phyloP scores from a whole-genome alignment of 495 filamentous ascomycete species.

The Hypoxylon subgilvum region DNA sequence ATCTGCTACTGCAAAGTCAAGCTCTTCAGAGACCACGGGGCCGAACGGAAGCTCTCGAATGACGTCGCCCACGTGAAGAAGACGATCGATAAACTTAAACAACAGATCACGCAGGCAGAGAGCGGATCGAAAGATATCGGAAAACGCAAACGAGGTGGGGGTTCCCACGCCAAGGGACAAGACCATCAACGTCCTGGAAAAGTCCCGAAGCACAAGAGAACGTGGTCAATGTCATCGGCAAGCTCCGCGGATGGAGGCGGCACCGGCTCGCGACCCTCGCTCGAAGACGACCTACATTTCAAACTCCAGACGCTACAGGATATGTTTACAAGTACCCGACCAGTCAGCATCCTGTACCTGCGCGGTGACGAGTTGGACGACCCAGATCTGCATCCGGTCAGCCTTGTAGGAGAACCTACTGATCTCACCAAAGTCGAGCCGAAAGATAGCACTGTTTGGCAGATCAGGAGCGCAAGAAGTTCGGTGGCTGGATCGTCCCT shows the following conservation, averaged over 20 bases:
- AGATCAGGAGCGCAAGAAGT: conserved; percentile 62
- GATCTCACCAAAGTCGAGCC: conserved; percentile 64
- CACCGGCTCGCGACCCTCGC: conserved; percentile 57
- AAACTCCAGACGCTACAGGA: conserved; percentile 86
- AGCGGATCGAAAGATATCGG: conserved; percentile 86
- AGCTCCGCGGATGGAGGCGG: conserved; percentile 64
- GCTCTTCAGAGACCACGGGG: conserved; percentile 94
- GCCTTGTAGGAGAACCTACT: conserved; percentile 69
- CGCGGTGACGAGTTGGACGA: conserved; percentile 85
- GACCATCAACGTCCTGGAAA: conserved; percentile 70
- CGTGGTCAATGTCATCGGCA: conserved; percentile 93
- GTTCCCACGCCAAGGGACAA: conserved; percentile 55
- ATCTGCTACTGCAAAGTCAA: conserved; percentile 95
- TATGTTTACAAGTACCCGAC: conserved; percentile 92
- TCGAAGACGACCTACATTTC: conserved; percentile 87
- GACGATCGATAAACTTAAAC: conserved; percentile 90
- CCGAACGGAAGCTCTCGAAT: conserved; percentile 92
- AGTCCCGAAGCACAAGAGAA: conserved; percentile 85
- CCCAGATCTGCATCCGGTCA: conserved; percentile 84
- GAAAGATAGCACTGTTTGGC: conserved; percentile 60
- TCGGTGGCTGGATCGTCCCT: conserved; percentile 63
- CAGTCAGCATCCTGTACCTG: conserved; percentile 83
- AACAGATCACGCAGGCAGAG: conserved; percentile 87
- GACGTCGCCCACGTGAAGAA: conserved; percentile 93
- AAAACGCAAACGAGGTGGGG: conserved; percentile 80